These are phyloP conservation scores for Tulasnella sp. DNA, from an alignment of 768 basidiomycete genomes.

Conservation along the genomic window DNA sequence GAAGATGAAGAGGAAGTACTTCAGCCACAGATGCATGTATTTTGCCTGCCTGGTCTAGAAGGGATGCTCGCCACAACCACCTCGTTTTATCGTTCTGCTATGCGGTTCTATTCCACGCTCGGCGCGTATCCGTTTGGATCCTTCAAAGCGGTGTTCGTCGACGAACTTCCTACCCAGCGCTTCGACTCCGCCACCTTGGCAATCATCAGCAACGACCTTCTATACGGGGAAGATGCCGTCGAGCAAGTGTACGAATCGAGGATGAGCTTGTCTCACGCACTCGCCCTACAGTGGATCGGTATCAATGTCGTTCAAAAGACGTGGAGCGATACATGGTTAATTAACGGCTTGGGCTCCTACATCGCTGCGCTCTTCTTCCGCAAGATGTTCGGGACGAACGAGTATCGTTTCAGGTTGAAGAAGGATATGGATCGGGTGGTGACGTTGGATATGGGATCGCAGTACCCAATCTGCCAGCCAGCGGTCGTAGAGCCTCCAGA, in stretches of 20 bases:
- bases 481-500: slow-evolving; percentile 80
- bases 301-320: slow-evolving; percentile 91
- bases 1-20: slow-evolving; percentile 53
- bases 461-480: slow-evolving; percentile 92
- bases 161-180: slow-evolving; percentile 71
- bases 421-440: slow-evolving; percentile 93
- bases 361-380: slow-evolving; percentile 82
- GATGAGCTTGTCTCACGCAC: slow-evolving; percentile 74
- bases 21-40: slow-evolving; percentile 71
- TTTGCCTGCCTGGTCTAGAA: slow-evolving; percentile 88
- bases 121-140: slow-evolving; percentile 95
- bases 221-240: slow-evolving; percentile 81
- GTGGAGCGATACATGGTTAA: slow-evolving; percentile 94
- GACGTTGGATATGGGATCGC: slow-evolving; percentile 75
- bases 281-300: slow-evolving; percentile 95
- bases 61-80: slow-evolving; percentile 59
- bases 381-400: slow-evolving; percentile 88
- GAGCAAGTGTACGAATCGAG: slow-evolving; percentile 90
- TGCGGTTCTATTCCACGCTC: slow-evolving; percentile 84
- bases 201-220: slow-evolving; percentile 66
- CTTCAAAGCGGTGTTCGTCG: slow-evolving; percentile 90
- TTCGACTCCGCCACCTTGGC: slow-evolving; percentile 82
- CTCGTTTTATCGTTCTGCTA: slow-evolving; percentile 72
- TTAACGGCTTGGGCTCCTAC: slow-evolving; percentile 86
- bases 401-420: slow-evolving; percentile 90